phyloP scores from a whole-genome alignment of 2,329 filamentous ascomycete genomes.

The Aspergillus nomiae region DNA sequence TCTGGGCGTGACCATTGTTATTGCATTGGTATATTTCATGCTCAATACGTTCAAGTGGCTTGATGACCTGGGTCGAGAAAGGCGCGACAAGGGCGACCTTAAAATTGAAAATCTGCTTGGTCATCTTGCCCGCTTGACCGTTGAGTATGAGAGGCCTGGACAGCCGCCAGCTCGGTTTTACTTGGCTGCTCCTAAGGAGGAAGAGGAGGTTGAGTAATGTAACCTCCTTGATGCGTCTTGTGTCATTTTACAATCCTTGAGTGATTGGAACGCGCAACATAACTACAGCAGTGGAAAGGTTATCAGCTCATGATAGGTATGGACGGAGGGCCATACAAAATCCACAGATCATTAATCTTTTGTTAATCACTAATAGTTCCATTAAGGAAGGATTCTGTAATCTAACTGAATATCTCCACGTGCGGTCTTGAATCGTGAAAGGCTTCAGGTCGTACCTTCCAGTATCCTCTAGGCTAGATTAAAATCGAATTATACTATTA shows the following conservation, averaged over 20 bases:
- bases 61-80: constrained; percentile 51
- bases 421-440: not conserved
- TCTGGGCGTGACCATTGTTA: constrained; percentile 53
- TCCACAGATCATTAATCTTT: not conserved
- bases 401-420: constrained; percentile 2
- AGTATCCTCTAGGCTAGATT: no score
- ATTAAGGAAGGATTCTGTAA: not conserved
- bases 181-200: constrained; percentile 45
- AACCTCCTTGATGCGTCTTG: not conserved
- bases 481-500: not conserved
- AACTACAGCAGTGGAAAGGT: not conserved
- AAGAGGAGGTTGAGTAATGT: constrained; percentile 45
- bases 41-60: constrained; percentile 49
- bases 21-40: constrained; percentile 53
- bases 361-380: constrained; percentile 3
- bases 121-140: constrained; percentile 50
- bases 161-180: constrained; percentile 46
- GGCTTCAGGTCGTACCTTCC: not conserved
- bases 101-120: constrained; percentile 54
- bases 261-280: not conserved
- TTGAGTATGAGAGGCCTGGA: constrained; percentile 53
- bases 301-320: not conserved
- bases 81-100: constrained; percentile 50
- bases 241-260: not conserved
- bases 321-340: not conserved